Percentiles rank a stretch among this genome's conserved stretches.
Conservation (phyloP, 768 basidiomycete species). For the Pleurotus salmoneostramineus region DNA sequence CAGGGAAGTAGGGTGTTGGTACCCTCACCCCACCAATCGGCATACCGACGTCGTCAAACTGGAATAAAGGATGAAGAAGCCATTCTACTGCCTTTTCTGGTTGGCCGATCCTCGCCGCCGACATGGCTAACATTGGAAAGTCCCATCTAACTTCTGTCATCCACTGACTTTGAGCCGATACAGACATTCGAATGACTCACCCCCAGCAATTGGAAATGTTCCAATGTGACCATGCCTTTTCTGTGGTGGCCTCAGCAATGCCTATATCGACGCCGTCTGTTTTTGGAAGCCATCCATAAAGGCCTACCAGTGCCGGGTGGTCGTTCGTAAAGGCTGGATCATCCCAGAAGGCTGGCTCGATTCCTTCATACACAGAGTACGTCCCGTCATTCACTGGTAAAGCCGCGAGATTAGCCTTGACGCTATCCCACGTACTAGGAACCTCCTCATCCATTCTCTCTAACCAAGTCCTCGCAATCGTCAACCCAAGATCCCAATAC, state of each 20-base stretch:
- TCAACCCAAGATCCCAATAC: slow-evolving; percentile 52
- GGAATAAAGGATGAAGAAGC: slow-evolving; percentile 49
- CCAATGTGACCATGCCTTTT: slow-evolving; percentile 53
- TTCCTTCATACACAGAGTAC: slow-evolving; percentile 55
- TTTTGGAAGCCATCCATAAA: slow-evolving; percentile 55
- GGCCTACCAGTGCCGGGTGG: slow-evolving; percentile 53
- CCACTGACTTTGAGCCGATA: background rate
- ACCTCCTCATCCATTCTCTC: slow-evolving; percentile 32
- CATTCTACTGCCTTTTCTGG: slow-evolving; percentile 47
- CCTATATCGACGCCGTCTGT: slow-evolving; percentile 42
- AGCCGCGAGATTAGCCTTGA: slow-evolving; percentile 42
- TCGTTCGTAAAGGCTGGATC: slow-evolving; percentile 48
- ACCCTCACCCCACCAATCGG: slow-evolving; percentile 51
- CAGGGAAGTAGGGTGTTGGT: slow-evolving; percentile 59
- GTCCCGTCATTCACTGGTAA: slow-evolving; percentile 47
- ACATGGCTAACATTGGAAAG: slow-evolving; percentile 62
- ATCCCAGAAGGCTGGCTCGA: slow-evolving; percentile 48
- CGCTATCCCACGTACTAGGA: slow-evolving; percentile 38
- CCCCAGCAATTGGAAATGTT: slow-evolving; percentile 53
- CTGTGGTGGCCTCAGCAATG: slow-evolving; percentile 44
- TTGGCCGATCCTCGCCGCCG: slow-evolving; percentile 50
- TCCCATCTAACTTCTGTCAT: slow-evolving; percentile 42
- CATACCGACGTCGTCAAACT: slow-evolving; percentile 60
- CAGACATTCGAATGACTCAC: slow-evolving; percentile 21
- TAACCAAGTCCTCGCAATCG: slow-evolving; percentile 48